These are phyloP conservation scores for Hymenoscyphus occultus DNA, from an alignment of 2,329 filamentous ascomycete genomes.

Conservation along the genomic window DNA sequence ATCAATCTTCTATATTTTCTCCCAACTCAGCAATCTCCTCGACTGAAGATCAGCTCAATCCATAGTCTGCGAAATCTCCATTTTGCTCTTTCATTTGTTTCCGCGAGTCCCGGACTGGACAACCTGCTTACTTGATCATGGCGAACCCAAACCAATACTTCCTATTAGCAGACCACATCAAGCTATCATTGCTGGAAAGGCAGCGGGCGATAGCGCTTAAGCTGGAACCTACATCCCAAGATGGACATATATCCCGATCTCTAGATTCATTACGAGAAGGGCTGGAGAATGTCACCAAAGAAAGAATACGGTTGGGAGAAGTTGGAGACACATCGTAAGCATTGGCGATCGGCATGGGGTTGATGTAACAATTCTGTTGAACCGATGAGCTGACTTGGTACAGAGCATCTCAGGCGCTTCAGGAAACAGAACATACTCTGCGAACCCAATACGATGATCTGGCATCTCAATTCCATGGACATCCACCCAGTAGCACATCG, in stretches of 20 bases:
- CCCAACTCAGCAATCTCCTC: neutral
- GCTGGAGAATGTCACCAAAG: slow-evolving; percentile 64
- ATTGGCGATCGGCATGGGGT: neutral
- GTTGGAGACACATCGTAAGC: slow-evolving; percentile 61
- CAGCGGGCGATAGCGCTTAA: slow-evolving; percentile 80
- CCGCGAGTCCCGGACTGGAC: neutral
- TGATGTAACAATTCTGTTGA: neutral
- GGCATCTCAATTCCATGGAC: slow-evolving; percentile 74
- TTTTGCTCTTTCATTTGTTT: neutral
- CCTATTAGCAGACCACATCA: slow-evolving; percentile 93
- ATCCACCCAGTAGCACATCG: slow-evolving; percentile 48
- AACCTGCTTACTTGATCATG: slow-evolving; percentile 38
- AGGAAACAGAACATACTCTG: slow-evolving; percentile 65
- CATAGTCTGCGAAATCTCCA: neutral
- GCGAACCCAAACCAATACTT: slow-evolving; percentile 73
- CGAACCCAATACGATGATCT: slow-evolving; percentile 74
- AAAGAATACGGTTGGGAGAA: slow-evolving; percentile 62
- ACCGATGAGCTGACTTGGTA: neutral
- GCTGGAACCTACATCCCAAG: slow-evolving; percentile 68
- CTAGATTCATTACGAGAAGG: slow-evolving; percentile 83
- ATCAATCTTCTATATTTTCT: neutral
- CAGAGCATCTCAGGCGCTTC: slow-evolving; percentile 47
- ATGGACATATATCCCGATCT: slow-evolving; percentile 84
- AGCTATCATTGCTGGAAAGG: slow-evolving; percentile 88
- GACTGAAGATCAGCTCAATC: neutral